Evolutionary conservation across 2,329 filamentous ascomycete species (phyloP), one percentile per base, ranked within the genome.

Genomic region (Cercospora berteroae): DNA sequence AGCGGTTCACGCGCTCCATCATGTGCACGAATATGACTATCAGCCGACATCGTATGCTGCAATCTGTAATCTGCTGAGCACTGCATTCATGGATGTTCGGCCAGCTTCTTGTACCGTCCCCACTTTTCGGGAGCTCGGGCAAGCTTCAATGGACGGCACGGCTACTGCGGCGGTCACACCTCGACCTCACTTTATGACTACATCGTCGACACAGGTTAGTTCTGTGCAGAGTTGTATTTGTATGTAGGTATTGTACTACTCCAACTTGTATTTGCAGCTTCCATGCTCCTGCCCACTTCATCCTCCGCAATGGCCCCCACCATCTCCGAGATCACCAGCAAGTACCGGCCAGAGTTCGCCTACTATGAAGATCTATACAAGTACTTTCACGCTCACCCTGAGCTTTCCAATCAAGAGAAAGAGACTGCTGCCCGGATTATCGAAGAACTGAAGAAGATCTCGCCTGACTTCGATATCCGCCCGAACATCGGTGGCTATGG

Each of bases 401-500:
- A 88, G 62, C 83, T 89, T 29, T 88, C 87, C 0, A 80, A 81
- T 2, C 85, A 85, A 74, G 87, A 89, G 73, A 74, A 79, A 18
- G 75, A 81, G 48, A 88, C 87, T 0, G 84, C 87, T 0, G 74
- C 80, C 18, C 82, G 76, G 0, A 80, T 86, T 50, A 80, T 81
- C 1, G 70, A 76, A 2, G 76, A 82, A 55, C 80, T 88, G 0
- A 57, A 63, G 16, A 71, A 68, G 20, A 74, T 75, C 55, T 74
- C 74, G 29, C 16, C 68, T 8, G 75, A 76, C 4, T 83, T 83
- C 69, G 75, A 83, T 9, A 80, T 88, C 27, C 79, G 81, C 56
- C 76, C 81, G 1, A 74, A 79, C 27, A 88, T 90, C 13, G 88
- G 88, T 29, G 87, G 87, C 0, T 79, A 86, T 68, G 88, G 88